Base-by-base conservation (phyloP, 2,329 filamentous ascomycete species). In the Calonectria pteridis region DNA sequence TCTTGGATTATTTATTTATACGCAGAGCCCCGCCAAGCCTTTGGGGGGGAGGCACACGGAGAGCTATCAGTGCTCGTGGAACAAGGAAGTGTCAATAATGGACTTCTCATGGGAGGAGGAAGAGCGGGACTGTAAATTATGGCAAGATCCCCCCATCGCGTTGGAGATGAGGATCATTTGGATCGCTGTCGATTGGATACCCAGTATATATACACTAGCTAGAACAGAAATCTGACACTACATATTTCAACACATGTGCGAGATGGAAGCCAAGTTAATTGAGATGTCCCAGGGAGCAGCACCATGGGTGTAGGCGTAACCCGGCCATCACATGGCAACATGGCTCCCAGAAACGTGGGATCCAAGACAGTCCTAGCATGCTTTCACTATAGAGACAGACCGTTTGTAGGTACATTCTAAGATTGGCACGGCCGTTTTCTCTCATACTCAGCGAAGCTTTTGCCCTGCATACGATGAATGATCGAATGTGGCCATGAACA, bases 131-230 rank as follows among this genome's bases (percentile, higher is more conserved):
- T 53, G 31, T 55, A 29, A 3, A 11, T n/a, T 55, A 31, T 33
- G 13, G 3, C 33, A 33, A n/a, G 35, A 33, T 31, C 6, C n/a
- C n/a, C 28, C 9, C 35, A 28, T 31, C 35, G 6, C 40, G 55
- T 62, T 9, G 40, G 49, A 18, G 29, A 46, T 35, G 58, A 43
- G 33, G 37, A 14, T 46, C 46, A 16, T 28, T 46, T 55, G 46
- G 33, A 35, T 70, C 59, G n/a, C 16, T 28, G 43, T 43, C 63
- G 59, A 37, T 68, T 63, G 64, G 46, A 72, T 72, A 72, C 70
- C 70, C 70, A 64, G 50, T 67, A 72, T 55, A 67, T 46, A 64
- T 67, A 72, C 53, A 72, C 53, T 26, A 53, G 20, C 37, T 51
- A 63, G 20, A 62, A 43, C 33, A 33, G 28, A 40, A 68, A 35